Conservation (phyloP, 495 filamentous ascomycete genomes). For the Hyaloscypha hepaticicola region DNA sequence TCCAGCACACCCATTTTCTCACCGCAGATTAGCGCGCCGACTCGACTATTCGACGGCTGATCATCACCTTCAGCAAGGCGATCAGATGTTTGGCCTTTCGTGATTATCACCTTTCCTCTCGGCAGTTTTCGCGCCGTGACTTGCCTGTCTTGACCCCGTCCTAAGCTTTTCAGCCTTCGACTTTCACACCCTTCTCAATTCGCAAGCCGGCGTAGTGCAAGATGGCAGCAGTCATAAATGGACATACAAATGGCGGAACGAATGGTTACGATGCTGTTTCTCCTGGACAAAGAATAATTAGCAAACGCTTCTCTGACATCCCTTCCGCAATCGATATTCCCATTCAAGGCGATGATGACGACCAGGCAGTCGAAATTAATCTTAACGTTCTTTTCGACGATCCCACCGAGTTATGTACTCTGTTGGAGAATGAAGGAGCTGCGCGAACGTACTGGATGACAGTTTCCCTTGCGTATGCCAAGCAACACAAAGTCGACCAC, state of each 20-base stretch:
- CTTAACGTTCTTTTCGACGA: conserved; percentile 89
- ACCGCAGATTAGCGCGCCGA: not conserved
- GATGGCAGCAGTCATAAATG: conserved; percentile 57
- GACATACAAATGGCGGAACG: conserved; percentile 53
- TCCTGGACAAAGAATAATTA: conserved; percentile 23
- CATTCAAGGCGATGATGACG: conserved; percentile 73
- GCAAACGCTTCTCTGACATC: conserved; percentile 79
- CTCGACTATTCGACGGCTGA: not conserved
- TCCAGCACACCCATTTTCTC: not conserved
- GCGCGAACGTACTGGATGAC: conserved; percentile 92
- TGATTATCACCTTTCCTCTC: not conserved
- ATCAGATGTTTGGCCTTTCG: not conserved
- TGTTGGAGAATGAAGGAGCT: conserved; percentile 88
- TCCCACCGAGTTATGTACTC: conserved; percentile 89
- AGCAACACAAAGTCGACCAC: conserved; percentile 87
- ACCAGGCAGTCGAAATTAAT: conserved; percentile 86
- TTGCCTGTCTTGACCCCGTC: not conserved
- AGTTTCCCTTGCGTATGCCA: conserved; percentile 94
- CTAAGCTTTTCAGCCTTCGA: not conserved
- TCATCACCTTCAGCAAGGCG: not conserved
- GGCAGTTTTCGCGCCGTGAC: not conserved
- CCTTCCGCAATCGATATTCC: conserved; percentile 88
- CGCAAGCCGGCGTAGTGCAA: conserved; percentile 10
- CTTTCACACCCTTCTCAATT: not conserved
- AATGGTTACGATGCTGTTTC: conserved; percentile 27